Evolutionary conservation across 345 rosid genomes (phyloP).

Genomic region (Jatropha curcas): DNA sequence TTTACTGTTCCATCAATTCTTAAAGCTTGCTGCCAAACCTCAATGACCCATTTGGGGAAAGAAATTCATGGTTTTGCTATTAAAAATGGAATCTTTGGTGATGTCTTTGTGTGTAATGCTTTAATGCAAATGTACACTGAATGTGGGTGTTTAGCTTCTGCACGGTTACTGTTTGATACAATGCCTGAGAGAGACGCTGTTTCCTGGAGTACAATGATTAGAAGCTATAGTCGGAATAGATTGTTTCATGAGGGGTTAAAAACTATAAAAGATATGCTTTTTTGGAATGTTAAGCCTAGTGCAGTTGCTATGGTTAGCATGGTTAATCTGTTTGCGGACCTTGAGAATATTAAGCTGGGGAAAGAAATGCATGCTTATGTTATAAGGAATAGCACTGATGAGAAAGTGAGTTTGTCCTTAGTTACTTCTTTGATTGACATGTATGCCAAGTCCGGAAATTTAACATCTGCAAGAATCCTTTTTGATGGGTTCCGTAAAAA

Average conservation of each 20-base stretch:
- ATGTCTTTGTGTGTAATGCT: conserved; percentile 49
- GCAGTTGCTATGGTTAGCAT: conserved; percentile 43
- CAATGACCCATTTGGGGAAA: conserved; percentile 32
- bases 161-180: conserved; percentile 40
- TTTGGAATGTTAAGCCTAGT: conserved; percentile 29
- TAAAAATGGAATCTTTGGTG: conserved; percentile 39
- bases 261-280: conserved; percentile 35
- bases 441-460: conserved; percentile 45
- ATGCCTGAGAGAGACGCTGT: conserved; percentile 47
- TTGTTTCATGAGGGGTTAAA: conserved; percentile 33
- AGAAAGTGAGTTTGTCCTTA: conserved; percentile 30
- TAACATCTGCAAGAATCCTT: conserved; percentile 32
- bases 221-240: conserved; percentile 30
- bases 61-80: conserved; percentile 47
- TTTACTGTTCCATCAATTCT: conserved; percentile 43
- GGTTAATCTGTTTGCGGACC: conserved; percentile 33
- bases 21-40: conserved; percentile 45
- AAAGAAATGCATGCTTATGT: conserved; percentile 43
- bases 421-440: conserved; percentile 50
- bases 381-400: conserved; percentile 34
- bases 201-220: conserved; percentile 57
- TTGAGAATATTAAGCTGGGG: conserved; percentile 28
- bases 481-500: conserved; percentile 37
- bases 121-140: conserved; percentile 47
- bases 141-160: conserved; percentile 29